These are phyloP conservation scores for Paracamarosporium sp. DNA, from an alignment of 2,329 filamentous ascomycete species.

Conservation along the genomic window DNA sequence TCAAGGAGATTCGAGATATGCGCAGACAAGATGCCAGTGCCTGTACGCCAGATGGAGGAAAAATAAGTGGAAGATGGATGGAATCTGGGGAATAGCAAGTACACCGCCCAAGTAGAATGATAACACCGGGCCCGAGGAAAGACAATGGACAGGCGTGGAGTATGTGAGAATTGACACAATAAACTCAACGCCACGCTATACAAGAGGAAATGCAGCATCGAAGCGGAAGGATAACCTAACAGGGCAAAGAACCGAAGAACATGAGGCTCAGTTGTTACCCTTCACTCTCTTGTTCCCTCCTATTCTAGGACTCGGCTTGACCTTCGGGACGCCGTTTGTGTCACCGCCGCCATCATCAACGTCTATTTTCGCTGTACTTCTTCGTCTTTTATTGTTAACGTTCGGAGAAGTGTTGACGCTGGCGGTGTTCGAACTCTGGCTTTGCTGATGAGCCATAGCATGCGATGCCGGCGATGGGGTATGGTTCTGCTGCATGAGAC, in stretches of 20 bases:
- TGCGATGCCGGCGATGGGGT: conserved; percentile 56
- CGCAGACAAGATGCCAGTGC: background rate
- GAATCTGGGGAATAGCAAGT: conserved; percentile 5
- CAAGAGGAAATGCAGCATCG: conserved; percentile 12
- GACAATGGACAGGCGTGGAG: conserved; percentile 3
- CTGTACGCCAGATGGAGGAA: conserved; percentile 1
- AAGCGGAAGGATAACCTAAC: conserved; percentile 4
- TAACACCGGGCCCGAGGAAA: background rate
- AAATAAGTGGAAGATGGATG: background rate
- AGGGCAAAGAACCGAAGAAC: background rate
- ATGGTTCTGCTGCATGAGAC: conserved; percentile 45
- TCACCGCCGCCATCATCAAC: conserved; percentile 57
- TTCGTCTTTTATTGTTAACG: conserved; percentile 64
- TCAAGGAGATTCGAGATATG: conserved; percentile 5
- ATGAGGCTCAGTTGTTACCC: conserved; percentile 25
- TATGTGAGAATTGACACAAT: conserved; percentile 13
- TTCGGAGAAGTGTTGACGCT: conserved; percentile 70
- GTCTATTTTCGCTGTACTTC: conserved; percentile 67
- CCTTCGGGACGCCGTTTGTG: conserved; percentile 50
- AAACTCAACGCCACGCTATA: conserved; percentile 37
- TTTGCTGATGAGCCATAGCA: conserved; percentile 64
- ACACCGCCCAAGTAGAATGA: conserved; percentile 5
- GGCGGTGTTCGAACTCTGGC: conserved; percentile 59
- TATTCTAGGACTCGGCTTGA: conserved; percentile 59
- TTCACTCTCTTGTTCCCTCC: conserved; percentile 48